Evolutionary conservation across 805 yeast species (phyloP).

Genomic region (Pichia ethanolica): DNA sequence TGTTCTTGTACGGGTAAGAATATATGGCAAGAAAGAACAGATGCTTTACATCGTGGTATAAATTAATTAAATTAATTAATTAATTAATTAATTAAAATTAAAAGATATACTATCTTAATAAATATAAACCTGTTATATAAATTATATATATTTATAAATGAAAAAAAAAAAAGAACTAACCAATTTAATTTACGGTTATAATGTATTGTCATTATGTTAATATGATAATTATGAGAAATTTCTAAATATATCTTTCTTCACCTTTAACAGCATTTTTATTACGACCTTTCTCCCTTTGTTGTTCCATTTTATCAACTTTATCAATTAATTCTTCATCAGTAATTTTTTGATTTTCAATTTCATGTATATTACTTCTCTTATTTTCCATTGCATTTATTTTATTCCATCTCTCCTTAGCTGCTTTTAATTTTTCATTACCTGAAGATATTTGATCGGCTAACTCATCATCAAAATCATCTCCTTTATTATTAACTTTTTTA

Average conservation of each 20-base stretch:
- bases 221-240: no score
- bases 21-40: slow-evolving; percentile 88
- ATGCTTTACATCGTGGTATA: slow-evolving; percentile 59
- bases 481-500: background rate
- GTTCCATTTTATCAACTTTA: background rate
- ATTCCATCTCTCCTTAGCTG: background rate
- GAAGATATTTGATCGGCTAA: slow-evolving; percentile 2
- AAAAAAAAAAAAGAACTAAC: no score
- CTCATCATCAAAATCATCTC: background rate
- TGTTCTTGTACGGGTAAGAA: slow-evolving; percentile 95
- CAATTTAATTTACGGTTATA: background rate
- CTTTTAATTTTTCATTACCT: background rate
- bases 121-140: no score
- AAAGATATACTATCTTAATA: no score
- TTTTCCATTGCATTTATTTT: background rate
- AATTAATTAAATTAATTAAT: slow-evolving; percentile 10
- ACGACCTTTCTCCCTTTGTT: slow-evolving; percentile 1
- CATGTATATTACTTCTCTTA: background rate
- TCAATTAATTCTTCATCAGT: background rate
- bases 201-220: no score
- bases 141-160: no score
- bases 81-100: background rate
- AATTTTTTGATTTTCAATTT: background rate
- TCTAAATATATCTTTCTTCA: background rate
- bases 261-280: background rate